These are phyloP conservation scores for Amanita polypyramis DNA, from an alignment of 768 basidiomycete genomes.

Conservation along the genomic window DNA sequence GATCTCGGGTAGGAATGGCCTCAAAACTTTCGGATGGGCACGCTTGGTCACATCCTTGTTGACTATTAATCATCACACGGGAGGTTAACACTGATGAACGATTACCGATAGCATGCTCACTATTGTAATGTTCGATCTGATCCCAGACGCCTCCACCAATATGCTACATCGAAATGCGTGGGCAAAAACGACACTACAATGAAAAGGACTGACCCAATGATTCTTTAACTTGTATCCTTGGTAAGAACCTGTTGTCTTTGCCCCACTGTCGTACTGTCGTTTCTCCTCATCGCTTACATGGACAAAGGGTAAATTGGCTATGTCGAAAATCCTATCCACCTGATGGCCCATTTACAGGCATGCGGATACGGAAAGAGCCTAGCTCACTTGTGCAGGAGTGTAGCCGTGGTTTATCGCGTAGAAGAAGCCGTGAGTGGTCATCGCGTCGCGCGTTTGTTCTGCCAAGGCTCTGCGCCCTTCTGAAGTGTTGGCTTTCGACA, in stretches of 20 bases:
- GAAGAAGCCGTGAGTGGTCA: constrained; percentile 35
- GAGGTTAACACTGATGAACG: neutral
- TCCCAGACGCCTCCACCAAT: constrained; percentile 54
- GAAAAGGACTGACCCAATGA: constrained; percentile 34
- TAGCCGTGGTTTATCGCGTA: constrained; percentile 40
- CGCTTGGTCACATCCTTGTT: constrained; percentile 37
- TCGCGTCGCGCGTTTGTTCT: constrained; percentile 31
- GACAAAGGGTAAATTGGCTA: constrained; percentile 36
- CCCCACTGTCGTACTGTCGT: constrained; percentile 22
- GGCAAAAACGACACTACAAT: neutral
- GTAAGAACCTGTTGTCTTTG: constrained; percentile 35
- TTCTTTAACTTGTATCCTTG: constrained; percentile 46
- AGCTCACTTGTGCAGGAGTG: constrained; percentile 24
- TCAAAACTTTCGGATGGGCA: constrained; percentile 36
- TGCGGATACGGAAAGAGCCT: neutral
- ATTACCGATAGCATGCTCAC: constrained; percentile 22
- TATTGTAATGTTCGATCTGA: constrained; percentile 54
- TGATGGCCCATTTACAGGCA: constrained; percentile 11
- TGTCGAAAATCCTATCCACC: constrained; percentile 38
- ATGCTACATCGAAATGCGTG: constrained; percentile 26
- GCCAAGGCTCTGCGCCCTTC: constrained; percentile 29
- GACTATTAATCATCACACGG: too few relatives aligned
- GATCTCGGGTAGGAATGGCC: constrained; percentile 44
- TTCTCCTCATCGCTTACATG: constrained; percentile 33
- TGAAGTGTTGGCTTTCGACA: constrained; percentile 27